Evolutionary conservation across 2,329 filamentous ascomycete species (phyloP).

Genomic region (Metarhizium humberi): DNA sequence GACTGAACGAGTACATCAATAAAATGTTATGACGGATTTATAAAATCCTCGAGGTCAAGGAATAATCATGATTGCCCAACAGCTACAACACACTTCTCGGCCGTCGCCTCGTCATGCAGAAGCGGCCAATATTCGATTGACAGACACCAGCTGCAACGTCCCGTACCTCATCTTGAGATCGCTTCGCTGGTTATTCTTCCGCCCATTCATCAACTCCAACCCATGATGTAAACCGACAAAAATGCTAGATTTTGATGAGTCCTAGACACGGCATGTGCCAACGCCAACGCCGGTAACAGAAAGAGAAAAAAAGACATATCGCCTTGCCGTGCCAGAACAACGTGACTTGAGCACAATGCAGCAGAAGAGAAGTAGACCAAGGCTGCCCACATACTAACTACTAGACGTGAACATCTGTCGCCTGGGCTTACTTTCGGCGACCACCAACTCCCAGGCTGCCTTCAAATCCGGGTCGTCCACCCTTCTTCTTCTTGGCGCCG

Average conservation of each 20-base stretch:
- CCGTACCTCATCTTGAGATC: neutral
- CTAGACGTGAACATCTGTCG: neutral
- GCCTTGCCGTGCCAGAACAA: neutral
- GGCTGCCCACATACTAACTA: neutral
- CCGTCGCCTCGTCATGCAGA: neutral
- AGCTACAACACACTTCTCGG: neutral
- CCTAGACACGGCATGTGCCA: neutral
- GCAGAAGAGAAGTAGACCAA: neutral
- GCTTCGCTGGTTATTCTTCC: neutral
- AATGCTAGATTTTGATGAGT: neutral
- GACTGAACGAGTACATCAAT: neutral
- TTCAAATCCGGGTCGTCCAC: conserved; percentile 58
- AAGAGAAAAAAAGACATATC: neutral
- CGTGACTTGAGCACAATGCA: neutral
- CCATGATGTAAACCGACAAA: neutral
- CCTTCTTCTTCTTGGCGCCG: conserved; percentile 34
- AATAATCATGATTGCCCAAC: neutral
- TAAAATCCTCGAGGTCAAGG: neutral
- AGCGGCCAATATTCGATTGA: no score
- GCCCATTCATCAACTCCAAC: neutral
- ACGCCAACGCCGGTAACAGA: conserved; percentile 5
- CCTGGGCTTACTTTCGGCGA: conserved; percentile 32
- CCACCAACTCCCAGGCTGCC: conserved; percentile 52
- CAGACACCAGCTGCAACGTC: neutral
- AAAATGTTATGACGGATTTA: neutral